Percentiles rank a stretch among this genome's conserved stretches.
phyloP scores from a whole-genome alignment of 2,329 filamentous ascomycete genomes.

The Cryphonectria radicalis region DNA sequence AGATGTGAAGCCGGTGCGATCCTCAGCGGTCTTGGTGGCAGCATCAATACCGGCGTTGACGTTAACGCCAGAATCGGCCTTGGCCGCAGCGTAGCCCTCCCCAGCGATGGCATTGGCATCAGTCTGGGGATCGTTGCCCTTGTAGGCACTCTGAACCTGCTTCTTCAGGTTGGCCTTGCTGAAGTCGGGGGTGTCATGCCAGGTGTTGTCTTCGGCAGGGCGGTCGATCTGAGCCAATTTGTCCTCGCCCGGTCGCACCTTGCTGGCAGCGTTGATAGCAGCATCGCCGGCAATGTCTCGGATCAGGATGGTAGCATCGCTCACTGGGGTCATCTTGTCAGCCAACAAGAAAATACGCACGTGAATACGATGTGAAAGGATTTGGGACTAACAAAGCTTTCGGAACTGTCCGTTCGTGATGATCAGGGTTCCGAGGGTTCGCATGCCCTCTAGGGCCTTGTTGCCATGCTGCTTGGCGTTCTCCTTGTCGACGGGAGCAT shows the following conservation, averaged over 20 bases:
- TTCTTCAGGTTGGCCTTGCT: slow-evolving; percentile 71
- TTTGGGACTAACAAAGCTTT: slow-evolving; percentile 69
- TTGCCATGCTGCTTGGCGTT: slow-evolving; percentile 81
- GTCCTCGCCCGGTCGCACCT: slow-evolving; percentile 78
- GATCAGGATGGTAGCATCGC: slow-evolving; percentile 77
- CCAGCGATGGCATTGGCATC: slow-evolving; percentile 65
- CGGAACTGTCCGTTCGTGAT: slow-evolving; percentile 97
- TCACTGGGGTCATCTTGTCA: slow-evolving; percentile 51
- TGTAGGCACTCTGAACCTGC: slow-evolving; percentile 67
- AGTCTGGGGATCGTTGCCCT: slow-evolving; percentile 54
- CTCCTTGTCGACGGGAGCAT: slow-evolving; percentile 73
- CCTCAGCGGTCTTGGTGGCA: slow-evolving; percentile 51
- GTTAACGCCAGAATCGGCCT: slow-evolving; percentile 50
- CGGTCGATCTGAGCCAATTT: slow-evolving; percentile 75
- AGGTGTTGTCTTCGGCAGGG: slow-evolving; percentile 89
- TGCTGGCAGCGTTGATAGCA: slow-evolving; percentile 75
- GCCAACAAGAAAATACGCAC: background rate
- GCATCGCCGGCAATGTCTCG: slow-evolving; percentile 93
- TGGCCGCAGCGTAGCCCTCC: slow-evolving; percentile 60
- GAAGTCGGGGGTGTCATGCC: slow-evolving; percentile 85
- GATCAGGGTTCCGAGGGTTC: slow-evolving; percentile 84
- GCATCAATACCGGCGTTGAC: slow-evolving; percentile 51
- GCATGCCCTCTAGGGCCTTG: slow-evolving; percentile 80
- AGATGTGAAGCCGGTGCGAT: slow-evolving; percentile 65
- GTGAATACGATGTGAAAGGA: slow-evolving; percentile 32